Evolutionary conservation across 257 asterid genomes (phyloP), one percentile per base, ranked within the genome.

Genomic region (Anisodus acutangulus): DNA sequence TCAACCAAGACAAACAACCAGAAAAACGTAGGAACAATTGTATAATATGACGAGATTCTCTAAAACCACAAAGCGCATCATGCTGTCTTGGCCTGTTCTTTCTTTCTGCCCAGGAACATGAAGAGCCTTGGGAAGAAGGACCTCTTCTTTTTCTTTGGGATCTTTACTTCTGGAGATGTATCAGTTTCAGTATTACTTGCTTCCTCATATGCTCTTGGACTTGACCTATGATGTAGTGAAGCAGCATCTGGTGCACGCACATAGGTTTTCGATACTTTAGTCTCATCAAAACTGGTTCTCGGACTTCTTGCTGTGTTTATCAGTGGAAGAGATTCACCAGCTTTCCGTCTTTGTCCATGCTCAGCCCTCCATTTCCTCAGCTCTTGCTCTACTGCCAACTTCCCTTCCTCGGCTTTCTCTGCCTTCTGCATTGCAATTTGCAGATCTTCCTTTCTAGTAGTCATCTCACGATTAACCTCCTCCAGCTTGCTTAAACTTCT

Each of bases 321-420:
- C 90, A 80, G 83, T 4, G 89, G 90, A 81, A 81, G 62, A 0
- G 92, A 84, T 82, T 89, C 93, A 2, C 87, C 90, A 26, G 93
- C 91, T 88, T 91, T 95, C 62, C 98, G 85, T 81, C 91, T 91
- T 79, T 91, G 96, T 84, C 92, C 98, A 41, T 92, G 90, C 85
- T 97, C 96, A 9, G 95, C 90, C 88, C 98, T 92, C 97, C 97
- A 92, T 74, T 87, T 91, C 78, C 98, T 89, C 81, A 97, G 79
- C 91, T 95, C 98, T 74, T 95, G 98, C 83, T 97, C 98, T 4
- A 87, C 91, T 1, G 89, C 94, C 83, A 97, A 85, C 84, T 97
- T 97, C 31, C 94, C 98, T 88, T 91, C 94, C 86, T 90, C 88
- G 5, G 97, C 95, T 76, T 86, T 93, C 89, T 93, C 98, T 8